Conservation (phyloP, 345 rosid genomes). For the Ricinus communis region DNA sequence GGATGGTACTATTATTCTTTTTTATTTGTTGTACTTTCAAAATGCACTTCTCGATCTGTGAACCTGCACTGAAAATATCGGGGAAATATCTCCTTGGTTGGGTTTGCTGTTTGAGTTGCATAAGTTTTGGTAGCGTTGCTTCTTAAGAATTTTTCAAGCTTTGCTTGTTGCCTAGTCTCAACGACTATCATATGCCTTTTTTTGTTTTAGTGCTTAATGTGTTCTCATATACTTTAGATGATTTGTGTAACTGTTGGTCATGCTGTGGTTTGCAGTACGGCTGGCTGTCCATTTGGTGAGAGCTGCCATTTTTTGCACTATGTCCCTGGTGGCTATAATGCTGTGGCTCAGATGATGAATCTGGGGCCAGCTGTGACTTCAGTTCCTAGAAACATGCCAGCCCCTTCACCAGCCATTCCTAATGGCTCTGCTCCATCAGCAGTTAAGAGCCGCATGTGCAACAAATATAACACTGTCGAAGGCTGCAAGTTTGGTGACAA, state of each 20-base stretch:
- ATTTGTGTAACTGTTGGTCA: conserved; percentile 3
- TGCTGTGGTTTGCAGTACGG: conserved; percentile 54
- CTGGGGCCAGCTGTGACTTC: conserved; percentile 45
- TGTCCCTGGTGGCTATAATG: conserved; percentile 79
- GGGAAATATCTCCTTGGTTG: not conserved
- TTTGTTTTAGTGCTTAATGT: not conserved
- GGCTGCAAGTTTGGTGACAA: conserved; percentile 80
- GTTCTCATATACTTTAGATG: not conserved
- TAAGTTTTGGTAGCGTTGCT: not conserved
- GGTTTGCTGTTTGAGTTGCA: not conserved
- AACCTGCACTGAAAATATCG: not conserved
- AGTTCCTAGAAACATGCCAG: conserved; percentile 46
- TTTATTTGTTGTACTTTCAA: not conserved
- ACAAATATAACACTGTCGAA: conserved; percentile 52
- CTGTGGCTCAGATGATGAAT: conserved; percentile 78
- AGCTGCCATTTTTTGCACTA: conserved; percentile 84
- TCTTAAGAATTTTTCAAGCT: not conserved
- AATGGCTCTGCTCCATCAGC: conserved; percentile 41
- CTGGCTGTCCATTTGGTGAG: conserved; percentile 93
- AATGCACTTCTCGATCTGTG: not conserved
- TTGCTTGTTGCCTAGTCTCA: not conserved
- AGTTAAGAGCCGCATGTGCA: conserved; percentile 61
- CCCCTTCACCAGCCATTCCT: conserved; percentile 30
- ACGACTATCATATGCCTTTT: not conserved
- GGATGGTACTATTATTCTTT: not conserved